phyloP scores from a whole-genome alignment of 371 early-diverging fungal species.

The Blakeslea trispora region DNA sequence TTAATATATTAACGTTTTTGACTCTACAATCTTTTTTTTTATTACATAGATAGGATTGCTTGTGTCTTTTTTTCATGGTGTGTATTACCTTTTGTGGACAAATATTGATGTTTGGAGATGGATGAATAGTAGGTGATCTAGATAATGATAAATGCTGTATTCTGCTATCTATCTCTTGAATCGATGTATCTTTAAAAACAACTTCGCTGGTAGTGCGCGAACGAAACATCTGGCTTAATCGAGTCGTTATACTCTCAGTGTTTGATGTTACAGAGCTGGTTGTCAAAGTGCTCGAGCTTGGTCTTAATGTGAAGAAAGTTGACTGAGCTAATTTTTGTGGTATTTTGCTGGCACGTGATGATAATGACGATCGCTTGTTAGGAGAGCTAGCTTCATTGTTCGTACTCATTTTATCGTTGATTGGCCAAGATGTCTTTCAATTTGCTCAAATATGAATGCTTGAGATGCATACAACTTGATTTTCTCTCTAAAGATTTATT shows the following conservation, averaged over 20 bases:
- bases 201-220: constrained; percentile 14
- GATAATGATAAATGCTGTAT: not conserved
- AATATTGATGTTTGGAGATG: not conserved
- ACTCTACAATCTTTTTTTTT: too few species aligned
- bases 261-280: not conserved
- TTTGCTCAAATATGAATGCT: not conserved
- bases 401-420: constrained; percentile 10
- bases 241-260: constrained; percentile 10
- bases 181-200: constrained; percentile 8
- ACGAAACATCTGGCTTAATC: constrained; percentile 21
- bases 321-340: constrained; percentile 27
- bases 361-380: constrained; percentile 19
- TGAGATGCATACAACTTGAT: not conserved
- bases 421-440: not conserved
- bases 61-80: not conserved
- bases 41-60: not conserved
- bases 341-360: constrained; percentile 30
- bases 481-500: too few species aligned
- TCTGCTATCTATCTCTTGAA: constrained; percentile 5
- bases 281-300: constrained; percentile 14
- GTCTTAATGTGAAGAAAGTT: constrained; percentile 19
- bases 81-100: not conserved
- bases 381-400: constrained; percentile 15
- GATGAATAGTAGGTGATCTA: not conserved
- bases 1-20: too few species aligned